Evolutionary conservation across 139 green algal genomes (phyloP).

Genomic region (Closterium sp.): DNA sequence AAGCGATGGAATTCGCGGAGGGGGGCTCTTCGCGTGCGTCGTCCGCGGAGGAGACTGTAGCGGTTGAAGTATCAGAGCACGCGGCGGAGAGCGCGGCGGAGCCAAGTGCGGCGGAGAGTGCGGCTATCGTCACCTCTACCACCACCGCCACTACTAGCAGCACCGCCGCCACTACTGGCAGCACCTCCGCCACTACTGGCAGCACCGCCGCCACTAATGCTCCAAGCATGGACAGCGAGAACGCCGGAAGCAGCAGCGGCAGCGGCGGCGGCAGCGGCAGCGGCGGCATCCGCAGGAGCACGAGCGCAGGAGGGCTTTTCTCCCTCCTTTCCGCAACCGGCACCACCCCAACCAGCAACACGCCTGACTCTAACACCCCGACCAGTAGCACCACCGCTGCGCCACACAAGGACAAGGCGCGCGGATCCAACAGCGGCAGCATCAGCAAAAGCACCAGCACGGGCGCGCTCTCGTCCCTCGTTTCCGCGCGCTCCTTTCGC

Average conservation of each 20-base stretch:
- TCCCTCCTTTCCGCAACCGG: background rate
- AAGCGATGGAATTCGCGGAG: too few relatives aligned
- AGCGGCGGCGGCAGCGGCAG: background rate
- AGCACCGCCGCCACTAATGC: background rate
- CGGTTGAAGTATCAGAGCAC: background rate
- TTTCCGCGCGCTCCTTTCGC: background rate
- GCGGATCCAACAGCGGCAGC: background rate
- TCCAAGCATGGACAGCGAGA: background rate
- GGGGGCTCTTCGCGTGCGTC: too few relatives aligned
- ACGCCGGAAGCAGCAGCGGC: background rate
- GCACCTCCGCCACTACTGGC: background rate
- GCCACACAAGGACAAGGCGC: background rate
- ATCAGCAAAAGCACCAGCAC: background rate
- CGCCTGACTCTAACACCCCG: background rate
- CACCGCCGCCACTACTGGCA: background rate
- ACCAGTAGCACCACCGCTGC: background rate
- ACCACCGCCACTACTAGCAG: background rate
- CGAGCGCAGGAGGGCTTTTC: background rate
- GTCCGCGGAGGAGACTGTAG: too few relatives aligned
- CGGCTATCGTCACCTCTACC: background rate
- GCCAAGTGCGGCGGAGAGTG: background rate
- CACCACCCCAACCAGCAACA: background rate
- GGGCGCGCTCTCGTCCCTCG: background rate
- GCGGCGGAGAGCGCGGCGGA: background rate
- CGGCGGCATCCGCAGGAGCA: background rate